Evolutionary conservation across 2,329 filamentous ascomycete genomes (phyloP), one percentile per base, ranked within the genome.

Genomic region (Pestalotiopsis sp.): DNA sequence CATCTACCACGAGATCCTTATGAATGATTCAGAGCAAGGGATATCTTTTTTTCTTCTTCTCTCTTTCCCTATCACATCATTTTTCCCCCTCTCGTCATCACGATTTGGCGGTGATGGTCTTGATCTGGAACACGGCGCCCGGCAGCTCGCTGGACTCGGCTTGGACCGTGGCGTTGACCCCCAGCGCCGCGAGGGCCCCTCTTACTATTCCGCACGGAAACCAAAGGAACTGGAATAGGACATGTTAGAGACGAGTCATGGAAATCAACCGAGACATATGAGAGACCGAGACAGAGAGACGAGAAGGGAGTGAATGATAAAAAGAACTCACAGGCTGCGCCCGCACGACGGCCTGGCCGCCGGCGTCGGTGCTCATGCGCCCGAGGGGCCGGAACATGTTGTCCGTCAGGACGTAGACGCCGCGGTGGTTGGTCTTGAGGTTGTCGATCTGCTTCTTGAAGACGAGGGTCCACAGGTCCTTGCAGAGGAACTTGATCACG

Each of bases 371-470:
- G 76, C 92, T 95, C 95, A 98, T 98, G 63, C 94, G 88, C 45
- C 90, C 88, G 73, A 99, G 91, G 0, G 95, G 95, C 63, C 93
- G 91, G 83, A 99, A 99, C 11, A 91, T 85, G 78, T 94, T 94
- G 82, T 99, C 96, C 14, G 95, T 98, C 66, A 99, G 84, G 58
- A 99, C 96, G 80, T 98, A 99, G 73, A 98, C 94, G 64, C 96
- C 96, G 75, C 96, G 86, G 79, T 99, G 96, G 78, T 99, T 99
- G 9, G 96, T 99, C 83, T 99, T 99, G 61, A 99, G 86, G 79
- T 99, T 99, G 81, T 99, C 96, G 77, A 99, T 93, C 80, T 98
- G 97, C 82, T 99, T 99, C 78, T 93, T 88, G 81, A 98, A 99
- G 17, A 98, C 89, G 23, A 98, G 86, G 41, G 90, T 94, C 96